These are phyloP conservation scores for Neoboletus subvelutipes DNA, from an alignment of 768 basidiomycete species.

Conservation along the genomic window DNA sequence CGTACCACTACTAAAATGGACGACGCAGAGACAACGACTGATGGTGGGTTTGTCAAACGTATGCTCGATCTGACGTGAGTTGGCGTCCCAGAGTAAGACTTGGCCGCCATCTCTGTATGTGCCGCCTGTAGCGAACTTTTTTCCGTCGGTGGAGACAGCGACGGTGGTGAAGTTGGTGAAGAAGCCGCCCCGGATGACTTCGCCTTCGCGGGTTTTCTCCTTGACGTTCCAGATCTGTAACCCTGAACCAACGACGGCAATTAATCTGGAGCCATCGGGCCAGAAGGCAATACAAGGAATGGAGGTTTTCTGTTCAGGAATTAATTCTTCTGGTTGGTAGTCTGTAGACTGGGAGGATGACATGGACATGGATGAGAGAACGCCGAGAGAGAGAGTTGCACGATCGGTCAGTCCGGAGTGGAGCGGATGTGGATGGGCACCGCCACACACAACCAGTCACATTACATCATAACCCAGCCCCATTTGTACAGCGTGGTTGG, in stretches of 20 bases:
- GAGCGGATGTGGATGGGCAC: slow-evolving; percentile 8
- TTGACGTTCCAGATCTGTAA: slow-evolving; percentile 27
- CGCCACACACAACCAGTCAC: slow-evolving; percentile 10
- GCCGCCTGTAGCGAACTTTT: slow-evolving; percentile 24
- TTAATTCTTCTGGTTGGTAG: slow-evolving; percentile 14
- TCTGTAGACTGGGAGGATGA: slow-evolving; percentile 1
- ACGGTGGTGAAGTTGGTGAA: slow-evolving; percentile 29
- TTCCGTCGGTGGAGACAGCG: slow-evolving; percentile 24
- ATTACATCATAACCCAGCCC: slow-evolving; percentile 12
- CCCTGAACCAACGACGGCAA: slow-evolving; percentile 27
- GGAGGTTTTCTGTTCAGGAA: slow-evolving; percentile 18
- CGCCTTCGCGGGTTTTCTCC: slow-evolving; percentile 21
- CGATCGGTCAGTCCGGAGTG: not conserved
- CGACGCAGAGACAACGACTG: slow-evolving; percentile 25
- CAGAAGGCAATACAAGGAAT: slow-evolving; percentile 24
- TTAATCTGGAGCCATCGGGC: slow-evolving; percentile 26
- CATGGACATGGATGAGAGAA: slow-evolving; percentile 20
- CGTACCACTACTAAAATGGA: slow-evolving; percentile 23
- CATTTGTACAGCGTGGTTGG: too few relatives aligned
- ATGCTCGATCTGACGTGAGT: slow-evolving; percentile 22
- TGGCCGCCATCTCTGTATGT: slow-evolving; percentile 27
- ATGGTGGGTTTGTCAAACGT: slow-evolving; percentile 24
- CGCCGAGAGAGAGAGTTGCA: slow-evolving; percentile 7
- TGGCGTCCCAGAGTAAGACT: slow-evolving; percentile 24
- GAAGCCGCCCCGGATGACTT: slow-evolving; percentile 23